These are phyloP conservation scores for Amanita inopinata DNA, from an alignment of 768 basidiomycete species.

Conservation along the genomic window DNA sequence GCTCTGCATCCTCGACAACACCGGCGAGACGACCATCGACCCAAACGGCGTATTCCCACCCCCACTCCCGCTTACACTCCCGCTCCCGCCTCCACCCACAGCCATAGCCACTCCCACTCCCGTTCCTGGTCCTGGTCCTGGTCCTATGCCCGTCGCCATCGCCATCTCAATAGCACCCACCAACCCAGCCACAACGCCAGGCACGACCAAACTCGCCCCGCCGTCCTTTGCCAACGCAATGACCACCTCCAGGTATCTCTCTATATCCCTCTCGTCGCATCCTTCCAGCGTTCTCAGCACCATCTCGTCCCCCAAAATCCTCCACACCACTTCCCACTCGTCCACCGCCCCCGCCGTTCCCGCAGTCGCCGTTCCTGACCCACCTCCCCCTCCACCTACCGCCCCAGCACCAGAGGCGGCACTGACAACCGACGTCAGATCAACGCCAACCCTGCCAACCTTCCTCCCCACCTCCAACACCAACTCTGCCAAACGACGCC, in stretches of 20 bases:
- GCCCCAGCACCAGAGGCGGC: constrained; percentile 15
- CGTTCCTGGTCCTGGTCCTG: constrained; percentile 16
- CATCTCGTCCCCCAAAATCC: constrained; percentile 59
- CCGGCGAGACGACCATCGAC: constrained; percentile 36
- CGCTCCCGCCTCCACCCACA: constrained; percentile 25
- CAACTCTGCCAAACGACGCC: constrained; percentile 42
- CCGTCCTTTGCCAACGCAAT: constrained; percentile 2
- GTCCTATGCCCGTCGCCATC: background rate
- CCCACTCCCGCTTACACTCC: background rate
- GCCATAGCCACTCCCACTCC: background rate
- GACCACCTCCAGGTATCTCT: constrained; percentile 6
- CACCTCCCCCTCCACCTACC: constrained; percentile 17
- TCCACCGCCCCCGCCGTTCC: constrained; percentile 22
- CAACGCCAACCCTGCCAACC: constrained; percentile 17
- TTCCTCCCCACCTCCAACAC: constrained; percentile 33
- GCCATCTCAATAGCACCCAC: no score
- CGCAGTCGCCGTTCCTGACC: constrained; percentile 15
- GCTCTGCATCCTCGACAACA: constrained; percentile 47
- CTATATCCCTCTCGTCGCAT: constrained; percentile 7
- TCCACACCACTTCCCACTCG: constrained; percentile 39
- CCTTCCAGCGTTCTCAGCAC: constrained; percentile 44
- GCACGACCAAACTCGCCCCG: background rate
- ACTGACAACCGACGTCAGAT: constrained; percentile 1
- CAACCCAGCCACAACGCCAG: background rate
- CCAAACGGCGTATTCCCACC: background rate